Evolutionary conservation across 495 filamentous ascomycete species (phyloP).

Genomic region (Hyaloscypha variabilis): DNA sequence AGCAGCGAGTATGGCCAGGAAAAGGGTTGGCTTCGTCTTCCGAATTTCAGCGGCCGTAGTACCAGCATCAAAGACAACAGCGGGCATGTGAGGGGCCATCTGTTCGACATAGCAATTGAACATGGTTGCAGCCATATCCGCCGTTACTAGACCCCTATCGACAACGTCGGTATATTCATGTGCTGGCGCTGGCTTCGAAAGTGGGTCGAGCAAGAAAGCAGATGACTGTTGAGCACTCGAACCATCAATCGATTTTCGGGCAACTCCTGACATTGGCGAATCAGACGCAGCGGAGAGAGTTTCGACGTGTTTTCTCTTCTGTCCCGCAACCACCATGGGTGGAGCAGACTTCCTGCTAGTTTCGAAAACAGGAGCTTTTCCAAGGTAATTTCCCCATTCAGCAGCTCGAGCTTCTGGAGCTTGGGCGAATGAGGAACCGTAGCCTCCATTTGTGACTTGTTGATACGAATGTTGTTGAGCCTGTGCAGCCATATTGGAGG

Average conservation of each 20-base stretch:
- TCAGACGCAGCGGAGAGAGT: conserved; percentile 14
- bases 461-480: conserved; percentile 27
- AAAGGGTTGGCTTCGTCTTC: conserved; percentile 73
- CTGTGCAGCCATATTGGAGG: not conserved
- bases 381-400: conserved; percentile 22
- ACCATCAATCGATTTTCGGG: conserved; percentile 3
- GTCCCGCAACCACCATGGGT: conserved; percentile 42
- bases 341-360: conserved; percentile 30
- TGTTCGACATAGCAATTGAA: conserved; percentile 70
- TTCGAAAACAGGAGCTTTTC: conserved; percentile 27
- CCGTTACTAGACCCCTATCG: conserved; percentile 67
- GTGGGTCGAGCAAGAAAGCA: conserved; percentile 4
- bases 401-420: conserved; percentile 13
- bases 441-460: conserved; percentile 33
- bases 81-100: conserved; percentile 74
- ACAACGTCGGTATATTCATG: conserved; percentile 63
- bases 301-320: conserved; percentile 49
- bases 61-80: conserved; percentile 71
- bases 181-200: conserved; percentile 14
- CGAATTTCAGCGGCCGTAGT: conserved; percentile 71
- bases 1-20: conserved; percentile 75
- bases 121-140: conserved; percentile 60
- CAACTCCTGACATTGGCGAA: conserved; percentile 5
- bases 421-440: conserved; percentile 1
- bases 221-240: not conserved